Conservation (phyloP, 495 filamentous ascomycete genomes). For the Penicillium paradoxum region DNA sequence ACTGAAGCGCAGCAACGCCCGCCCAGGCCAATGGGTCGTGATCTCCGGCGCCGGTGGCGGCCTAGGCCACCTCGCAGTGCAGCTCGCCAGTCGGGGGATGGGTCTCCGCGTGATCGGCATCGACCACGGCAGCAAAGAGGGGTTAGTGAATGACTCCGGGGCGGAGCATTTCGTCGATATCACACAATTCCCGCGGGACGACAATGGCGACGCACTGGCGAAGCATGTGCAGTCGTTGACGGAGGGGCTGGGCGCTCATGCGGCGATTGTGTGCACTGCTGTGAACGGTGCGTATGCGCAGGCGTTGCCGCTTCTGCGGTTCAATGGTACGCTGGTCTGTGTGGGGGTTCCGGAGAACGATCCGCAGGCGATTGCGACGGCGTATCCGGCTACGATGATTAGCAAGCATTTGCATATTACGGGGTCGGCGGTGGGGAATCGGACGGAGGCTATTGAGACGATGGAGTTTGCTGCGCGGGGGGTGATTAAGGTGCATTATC, state of each 20-base stretch:
- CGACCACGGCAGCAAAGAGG: slow-evolving; percentile 59
- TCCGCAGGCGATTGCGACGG: slow-evolving; percentile 51
- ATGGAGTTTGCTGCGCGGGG: slow-evolving; percentile 60
- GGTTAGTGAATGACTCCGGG: slow-evolving; percentile 53
- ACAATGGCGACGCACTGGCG: slow-evolving; percentile 41
- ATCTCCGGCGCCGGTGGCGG: slow-evolving; percentile 66
- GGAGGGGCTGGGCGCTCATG: slow-evolving; percentile 58
- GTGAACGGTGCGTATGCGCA: slow-evolving; percentile 62
- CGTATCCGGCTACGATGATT: slow-evolving; percentile 49
- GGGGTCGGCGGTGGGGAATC: slow-evolving; percentile 59
- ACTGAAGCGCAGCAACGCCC: slow-evolving; percentile 53
- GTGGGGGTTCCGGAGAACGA: slow-evolving; percentile 65
- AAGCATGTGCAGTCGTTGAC: slow-evolving; percentile 55
- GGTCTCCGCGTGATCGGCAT: slow-evolving; percentile 64
- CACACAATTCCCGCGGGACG: slow-evolving; percentile 49
- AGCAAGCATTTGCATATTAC: slow-evolving; percentile 51
- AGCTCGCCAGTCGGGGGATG: slow-evolving; percentile 59
- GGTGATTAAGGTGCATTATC: slow-evolving; percentile 55
- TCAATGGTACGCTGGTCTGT: slow-evolving; percentile 60
- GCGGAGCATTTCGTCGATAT: slow-evolving; percentile 67
- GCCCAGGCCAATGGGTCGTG: slow-evolving; percentile 58
- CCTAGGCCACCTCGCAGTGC: slow-evolving; percentile 61
- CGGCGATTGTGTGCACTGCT: slow-evolving; percentile 61
- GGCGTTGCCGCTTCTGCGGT: slow-evolving; percentile 53
- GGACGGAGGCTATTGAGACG: slow-evolving; percentile 61